phyloP scores from a whole-genome alignment of 1,139 yeast species.

The Lodderomyces margitis region DNA sequence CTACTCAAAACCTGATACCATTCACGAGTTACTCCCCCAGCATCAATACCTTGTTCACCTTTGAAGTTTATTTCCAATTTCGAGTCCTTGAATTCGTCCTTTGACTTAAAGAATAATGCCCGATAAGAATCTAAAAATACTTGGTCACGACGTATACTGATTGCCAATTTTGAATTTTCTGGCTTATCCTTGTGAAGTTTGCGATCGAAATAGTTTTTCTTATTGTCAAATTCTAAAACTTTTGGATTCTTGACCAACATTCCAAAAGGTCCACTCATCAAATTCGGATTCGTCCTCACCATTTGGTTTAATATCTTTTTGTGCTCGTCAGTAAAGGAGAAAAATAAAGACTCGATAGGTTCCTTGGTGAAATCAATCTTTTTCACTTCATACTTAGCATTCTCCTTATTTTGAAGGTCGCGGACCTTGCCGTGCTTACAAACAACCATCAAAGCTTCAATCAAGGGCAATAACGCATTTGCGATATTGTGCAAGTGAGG shows the following conservation, averaged over 20 bases:
- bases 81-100: slow-evolving; percentile 71
- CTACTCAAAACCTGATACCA: slow-evolving; percentile 95
- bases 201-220: slow-evolving; percentile 80
- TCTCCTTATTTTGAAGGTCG: slow-evolving; percentile 59
- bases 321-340: slow-evolving; percentile 87
- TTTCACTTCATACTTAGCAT: slow-evolving; percentile 54
- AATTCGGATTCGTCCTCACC: slow-evolving; percentile 87
- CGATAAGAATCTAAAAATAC: slow-evolving; percentile 91
- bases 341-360: slow-evolving; percentile 77
- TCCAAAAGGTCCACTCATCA: slow-evolving; percentile 96
- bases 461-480: slow-evolving; percentile 78
- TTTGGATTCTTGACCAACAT: slow-evolving; percentile 86
- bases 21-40: slow-evolving; percentile 97
- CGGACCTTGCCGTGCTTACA: slow-evolving; percentile 82
- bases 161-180: slow-evolving; percentile 50
- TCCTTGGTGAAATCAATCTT: slow-evolving; percentile 68
- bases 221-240: slow-evolving; percentile 92
- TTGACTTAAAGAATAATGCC: slow-evolving; percentile 74
- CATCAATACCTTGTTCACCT: slow-evolving; percentile 97
- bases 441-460: slow-evolving; percentile 93
- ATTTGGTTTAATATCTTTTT: slow-evolving; percentile 86
- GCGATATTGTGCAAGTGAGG: slow-evolving; percentile 60
- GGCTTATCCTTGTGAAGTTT: slow-evolving; percentile 53
- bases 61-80: slow-evolving; percentile 78
- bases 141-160: slow-evolving; percentile 81